A percentile compares a stretch with the other conserved stretches of the same genome.
Conservation (phyloP, 129 eudicot genomes). For the Arctium minus region DNA sequence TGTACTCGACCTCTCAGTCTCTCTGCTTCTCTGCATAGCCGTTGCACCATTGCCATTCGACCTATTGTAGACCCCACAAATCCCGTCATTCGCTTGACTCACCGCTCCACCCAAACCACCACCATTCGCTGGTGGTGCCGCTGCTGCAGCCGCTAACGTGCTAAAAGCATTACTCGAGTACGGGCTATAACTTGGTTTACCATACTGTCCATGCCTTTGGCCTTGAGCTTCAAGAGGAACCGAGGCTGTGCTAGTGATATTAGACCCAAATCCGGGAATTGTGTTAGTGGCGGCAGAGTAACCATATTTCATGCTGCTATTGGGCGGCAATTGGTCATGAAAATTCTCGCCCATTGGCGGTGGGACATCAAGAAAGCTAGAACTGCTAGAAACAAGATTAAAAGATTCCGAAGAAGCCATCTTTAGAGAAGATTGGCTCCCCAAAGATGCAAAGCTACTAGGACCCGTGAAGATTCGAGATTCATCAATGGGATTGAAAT, state of each 20-base stretch:
- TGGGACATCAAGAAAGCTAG: constrained; percentile 41
- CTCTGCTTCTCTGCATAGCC: constrained; percentile 23
- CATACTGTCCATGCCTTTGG: constrained; percentile 47
- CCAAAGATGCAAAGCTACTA: constrained; percentile 28
- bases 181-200: constrained; percentile 40
- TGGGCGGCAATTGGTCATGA: constrained; percentile 42
- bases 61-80: constrained; percentile 33
- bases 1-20: constrained; percentile 30
- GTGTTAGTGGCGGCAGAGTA: constrained; percentile 37
- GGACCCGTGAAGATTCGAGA: constrained; percentile 35
- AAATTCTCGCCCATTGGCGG: constrained; percentile 35
- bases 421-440: constrained; percentile 42
- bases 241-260: constrained; percentile 30
- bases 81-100: constrained; percentile 37
- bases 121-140: constrained; percentile 15
- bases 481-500: constrained; percentile 46
- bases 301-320: constrained; percentile 34
- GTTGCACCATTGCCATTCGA: constrained; percentile 37
- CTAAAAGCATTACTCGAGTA: constrained; percentile 38
- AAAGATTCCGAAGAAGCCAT: constrained; percentile 39
- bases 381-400: constrained; percentile 35
- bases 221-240: constrained; percentile 45
- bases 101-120: constrained; percentile 31
- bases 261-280: constrained; percentile 35
- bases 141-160: constrained; percentile 27